Evolutionary conservation across 768 basidiomycete species (phyloP), one percentile per base, ranked within the genome.

Genomic region (Cyathus striatus): DNA sequence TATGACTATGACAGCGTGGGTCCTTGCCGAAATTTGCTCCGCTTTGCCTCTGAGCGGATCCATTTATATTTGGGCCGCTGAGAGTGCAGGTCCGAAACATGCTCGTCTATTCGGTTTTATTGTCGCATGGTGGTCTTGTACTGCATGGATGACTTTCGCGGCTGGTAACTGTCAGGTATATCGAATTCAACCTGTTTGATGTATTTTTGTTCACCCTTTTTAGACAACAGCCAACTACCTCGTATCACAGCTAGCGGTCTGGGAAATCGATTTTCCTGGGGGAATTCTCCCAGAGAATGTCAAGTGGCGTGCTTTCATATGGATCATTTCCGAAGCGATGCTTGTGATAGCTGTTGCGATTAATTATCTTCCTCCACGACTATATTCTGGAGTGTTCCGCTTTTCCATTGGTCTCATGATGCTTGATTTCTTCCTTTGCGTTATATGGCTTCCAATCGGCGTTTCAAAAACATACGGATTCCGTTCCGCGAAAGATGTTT

Each of bases 141-240:
- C 90, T 1, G 92, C 91, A n/a, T 95, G 92, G 92, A 91, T 91
- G 78, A 94, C 92, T 0, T 95, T 93, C 52, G 74, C 81, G 30
- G 92, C 92, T 6, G 79, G 86, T 21, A 93, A 90, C 56, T 90
- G 87, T 45, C 90, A 92, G 68, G 91, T 85, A 35, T 25, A 75
- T 46, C 3, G 12, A 1, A n/a, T n/a, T n/a, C n/a, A n/a, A n/a
- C n/a, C n/a, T n/a, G n/a, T n/a, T n/a, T n/a, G n/a, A n/a, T n/a
- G n/a, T 13, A 18, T 24, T 24, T 16, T 45, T 6, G 44, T 23
- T 41, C 24, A 34, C 44, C 5, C 22, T 21, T 32, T 34, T 33
- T 27, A 93, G 86, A 85, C 86, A 2, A 83, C 90, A 1, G 88
- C 91, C 35, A 92, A 95, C 60, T 94, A 90, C 59, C 75, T 96